Evolutionary conservation across 2,329 filamentous ascomycete species (phyloP), one percentile per base, ranked within the genome.

Genomic region (Colletotrichum liaoningense): DNA sequence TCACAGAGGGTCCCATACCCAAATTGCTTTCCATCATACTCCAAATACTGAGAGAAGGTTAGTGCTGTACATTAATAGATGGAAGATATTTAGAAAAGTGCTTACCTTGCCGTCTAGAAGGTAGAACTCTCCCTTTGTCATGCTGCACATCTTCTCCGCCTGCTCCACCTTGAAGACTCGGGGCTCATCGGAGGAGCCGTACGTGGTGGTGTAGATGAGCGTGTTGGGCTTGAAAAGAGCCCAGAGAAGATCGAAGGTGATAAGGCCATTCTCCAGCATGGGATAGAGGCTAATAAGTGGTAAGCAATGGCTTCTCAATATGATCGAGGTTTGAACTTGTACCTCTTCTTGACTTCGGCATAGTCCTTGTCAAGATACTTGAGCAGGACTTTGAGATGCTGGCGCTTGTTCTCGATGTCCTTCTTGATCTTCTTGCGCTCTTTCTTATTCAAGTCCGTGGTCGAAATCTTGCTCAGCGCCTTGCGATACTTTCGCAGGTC

Each of bases 161-260:
- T 92, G 89, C 72, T 96, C 94, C 1, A 96, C 91, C 80, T 94
- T 95, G 88, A 97, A 96, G 11, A 93, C 93, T 19, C 94, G 90
- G 2, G 94, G 93, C 77, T 97, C 92, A 52, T 96, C 93, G 16
- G 87, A 84, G 46, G 90, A 91, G 3, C 93, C 93, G 75, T 97
- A 97, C 0, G 94, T 96, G 0, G 91, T 90, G 0, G 93, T 91
- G 80, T 93, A 96, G 1, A 91, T 93, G 24, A 97, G 89, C 0
- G 94, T 95, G 77, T 95, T 94, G 0, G 95, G 95, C 79, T 97
- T 97, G 88, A 93, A 97, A 4, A 98, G 84, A 0, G 95, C 94
- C 95, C 95, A 97, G 1, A 97, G 85, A 2, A 97, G 88, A 70
- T 98, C 94, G 77, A 95, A 98, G 0, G 94, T 97, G 80, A 97